A percentile compares a stretch with the other conserved stretches of the same genome.
phyloP scores from a whole-genome alignment of 345 rosid species.

The Linum lewisii region DNA sequence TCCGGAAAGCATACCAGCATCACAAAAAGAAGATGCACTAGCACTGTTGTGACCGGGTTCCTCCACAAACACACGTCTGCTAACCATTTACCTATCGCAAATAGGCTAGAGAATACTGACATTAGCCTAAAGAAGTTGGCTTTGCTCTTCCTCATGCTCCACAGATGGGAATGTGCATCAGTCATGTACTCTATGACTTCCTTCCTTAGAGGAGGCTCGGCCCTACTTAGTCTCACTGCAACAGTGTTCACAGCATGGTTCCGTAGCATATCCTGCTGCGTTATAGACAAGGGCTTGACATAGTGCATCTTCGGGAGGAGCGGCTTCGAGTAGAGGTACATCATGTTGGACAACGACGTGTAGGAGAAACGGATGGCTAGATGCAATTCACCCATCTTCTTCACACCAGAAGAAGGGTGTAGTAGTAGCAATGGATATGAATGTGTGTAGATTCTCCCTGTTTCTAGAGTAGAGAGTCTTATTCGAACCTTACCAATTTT shows the following conservation, averaged over 20 bases:
- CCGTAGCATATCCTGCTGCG: slow-evolving; percentile 30
- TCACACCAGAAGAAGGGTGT: slow-evolving; percentile 28
- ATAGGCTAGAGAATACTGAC: not conserved
- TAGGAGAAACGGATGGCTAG: slow-evolving; percentile 32
- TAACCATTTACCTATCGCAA: not conserved
- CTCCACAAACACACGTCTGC: slow-evolving; percentile 1
- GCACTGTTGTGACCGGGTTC: slow-evolving; percentile 1
- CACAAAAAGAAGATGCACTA: not conserved
- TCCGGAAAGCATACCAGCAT: slow-evolving; percentile 2
- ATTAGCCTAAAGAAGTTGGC: slow-evolving; percentile 1
- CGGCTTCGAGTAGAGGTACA: slow-evolving; percentile 28
- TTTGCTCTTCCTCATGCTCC: slow-evolving; percentile 7
- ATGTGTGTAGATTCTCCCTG: slow-evolving; percentile 30
- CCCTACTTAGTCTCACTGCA: slow-evolving; percentile 21
- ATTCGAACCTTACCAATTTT: slow-evolving; percentile 38
- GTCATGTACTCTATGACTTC: slow-evolving; percentile 2
- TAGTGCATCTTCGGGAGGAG: slow-evolving; percentile 37
- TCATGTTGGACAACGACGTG: slow-evolving; percentile 24
- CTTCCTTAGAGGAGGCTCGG: slow-evolving; percentile 1
- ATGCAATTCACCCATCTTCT: slow-evolving; percentile 42
- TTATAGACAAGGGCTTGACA: slow-evolving; percentile 24
- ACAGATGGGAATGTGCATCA: slow-evolving; percentile 1
- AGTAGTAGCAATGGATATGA: slow-evolving; percentile 33
- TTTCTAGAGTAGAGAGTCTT: slow-evolving; percentile 32
- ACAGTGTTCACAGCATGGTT: slow-evolving; percentile 32